phyloP scores from a whole-genome alignment of 495 filamentous ascomycete species.

The Lepraria neglecta region DNA sequence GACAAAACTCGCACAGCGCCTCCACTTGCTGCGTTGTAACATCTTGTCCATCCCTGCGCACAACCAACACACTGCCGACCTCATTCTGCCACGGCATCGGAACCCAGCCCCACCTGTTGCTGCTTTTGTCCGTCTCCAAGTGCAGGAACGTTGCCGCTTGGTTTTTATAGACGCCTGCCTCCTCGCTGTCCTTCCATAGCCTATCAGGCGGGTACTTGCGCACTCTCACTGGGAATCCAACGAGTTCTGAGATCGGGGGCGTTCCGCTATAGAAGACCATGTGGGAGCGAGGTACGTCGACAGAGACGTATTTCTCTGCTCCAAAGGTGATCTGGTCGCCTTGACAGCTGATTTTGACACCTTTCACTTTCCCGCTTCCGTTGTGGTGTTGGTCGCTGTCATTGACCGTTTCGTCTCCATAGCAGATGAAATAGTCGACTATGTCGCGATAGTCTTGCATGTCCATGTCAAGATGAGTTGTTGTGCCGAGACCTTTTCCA shows the following conservation, averaged over 20 bases:
- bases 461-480: constrained; percentile 27
- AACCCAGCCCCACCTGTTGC: constrained; percentile 22
- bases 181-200: neutral
- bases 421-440: constrained; percentile 26
- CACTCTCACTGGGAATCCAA: neutral
- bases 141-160: constrained; percentile 23
- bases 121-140: constrained; percentile 6
- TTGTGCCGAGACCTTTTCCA: neutral
- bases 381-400: no score
- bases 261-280: neutral
- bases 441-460: constrained; percentile 34
- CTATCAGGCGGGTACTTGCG: neutral
- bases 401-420: no score
- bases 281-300: constrained; percentile 24
- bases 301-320: constrained; percentile 28
- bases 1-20: constrained; percentile 18
- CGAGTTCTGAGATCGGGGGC: neutral
- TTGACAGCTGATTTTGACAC: constrained; percentile 31
- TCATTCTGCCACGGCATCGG: constrained; percentile 17
- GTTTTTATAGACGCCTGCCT: neutral
- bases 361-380: neutral
- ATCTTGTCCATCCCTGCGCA: constrained; percentile 15
- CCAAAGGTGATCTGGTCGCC: constrained; percentile 29
- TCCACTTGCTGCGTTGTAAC: constrained; percentile 20
- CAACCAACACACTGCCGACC: constrained; percentile 23